Evolutionary conservation across 257 asterid species (phyloP).

Genomic region (Jaltomata sinuosa): DNA sequence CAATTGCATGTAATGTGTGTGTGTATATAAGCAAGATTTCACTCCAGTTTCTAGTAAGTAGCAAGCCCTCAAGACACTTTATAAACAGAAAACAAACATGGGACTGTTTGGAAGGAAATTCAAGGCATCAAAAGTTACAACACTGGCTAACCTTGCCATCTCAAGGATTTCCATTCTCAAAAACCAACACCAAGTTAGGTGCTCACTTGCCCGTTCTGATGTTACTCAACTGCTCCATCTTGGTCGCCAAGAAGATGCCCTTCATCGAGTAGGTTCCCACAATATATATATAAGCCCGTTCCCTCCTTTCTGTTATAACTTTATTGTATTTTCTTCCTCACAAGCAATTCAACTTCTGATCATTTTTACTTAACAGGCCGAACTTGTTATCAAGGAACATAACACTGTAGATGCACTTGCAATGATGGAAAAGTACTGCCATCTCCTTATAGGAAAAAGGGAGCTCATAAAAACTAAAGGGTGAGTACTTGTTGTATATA

Average conservation of each 20-base stretch:
- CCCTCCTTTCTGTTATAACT: not conserved
- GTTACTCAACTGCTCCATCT: constrained; percentile 30
- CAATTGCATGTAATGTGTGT: not conserved
- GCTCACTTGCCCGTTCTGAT: constrained; percentile 23
- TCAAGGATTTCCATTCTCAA: constrained; percentile 24
- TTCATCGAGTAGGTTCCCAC: constrained; percentile 21
- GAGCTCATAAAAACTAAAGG: constrained; percentile 13
- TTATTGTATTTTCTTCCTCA: not conserved
- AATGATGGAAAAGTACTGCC: constrained; percentile 23
- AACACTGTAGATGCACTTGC: constrained; percentile 18
- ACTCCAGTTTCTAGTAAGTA: not conserved
- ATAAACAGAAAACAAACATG: not conserved
- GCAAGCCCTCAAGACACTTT: not conserved
- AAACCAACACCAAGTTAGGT: constrained; percentile 18
- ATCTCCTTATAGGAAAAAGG: constrained; percentile 14
- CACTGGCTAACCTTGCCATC: constrained; percentile 20
- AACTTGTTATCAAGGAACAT: constrained; percentile 22
- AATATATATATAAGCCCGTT: no score
- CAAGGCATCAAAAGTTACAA: constrained; percentile 10
- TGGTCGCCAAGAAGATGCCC: constrained; percentile 21
- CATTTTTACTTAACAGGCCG: constrained; percentile 10
- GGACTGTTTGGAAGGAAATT: constrained; percentile 16
- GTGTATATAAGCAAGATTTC: not conserved
- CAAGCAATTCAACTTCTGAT: not conserved
- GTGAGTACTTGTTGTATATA: not conserved